A percentile compares a stretch with the other conserved stretches of the same genome.
Evolutionary conservation across 2,329 filamentous ascomycete species (phyloP).

Genomic region (Amylocarpus encephaloides): DNA sequence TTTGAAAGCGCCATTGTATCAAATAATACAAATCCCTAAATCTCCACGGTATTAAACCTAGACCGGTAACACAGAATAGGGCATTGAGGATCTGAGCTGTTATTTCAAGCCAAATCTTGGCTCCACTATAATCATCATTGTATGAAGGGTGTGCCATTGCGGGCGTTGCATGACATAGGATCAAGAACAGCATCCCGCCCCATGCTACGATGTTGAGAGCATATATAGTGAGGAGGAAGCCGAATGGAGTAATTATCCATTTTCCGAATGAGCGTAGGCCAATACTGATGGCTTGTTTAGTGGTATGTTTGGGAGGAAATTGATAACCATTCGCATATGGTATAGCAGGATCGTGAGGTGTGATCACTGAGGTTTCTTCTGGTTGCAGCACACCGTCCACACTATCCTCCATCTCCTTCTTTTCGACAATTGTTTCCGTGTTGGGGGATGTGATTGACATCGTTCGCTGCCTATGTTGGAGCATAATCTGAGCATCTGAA

Average conservation of each 20-base stretch:
- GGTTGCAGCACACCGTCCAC: constrained; percentile 1
- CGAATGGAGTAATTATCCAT: constrained; percentile 66
- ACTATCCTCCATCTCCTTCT: constrained; percentile 1
- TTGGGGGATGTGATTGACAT: constrained; percentile 8
- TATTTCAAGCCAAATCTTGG: constrained; percentile 74
- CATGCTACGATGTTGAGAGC: constrained; percentile 76
- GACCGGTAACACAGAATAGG: constrained; percentile 78
- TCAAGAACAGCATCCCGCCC: constrained; percentile 82
- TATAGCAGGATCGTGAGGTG: constrained; percentile 16
- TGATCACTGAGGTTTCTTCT: constrained; percentile 5
- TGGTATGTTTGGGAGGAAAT: constrained; percentile 41
- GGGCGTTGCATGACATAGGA: constrained; percentile 66
- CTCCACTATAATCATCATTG: constrained; percentile 58
- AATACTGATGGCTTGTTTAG: constrained; percentile 49
- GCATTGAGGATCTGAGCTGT: constrained; percentile 76
- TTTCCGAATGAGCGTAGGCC: constrained; percentile 56
- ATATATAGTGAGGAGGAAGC: constrained; percentile 72
- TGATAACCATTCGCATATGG: constrained; percentile 22
- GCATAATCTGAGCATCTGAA: constrained; percentile 11
- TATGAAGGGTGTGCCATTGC: constrained; percentile 55
- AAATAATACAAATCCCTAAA: constrained; percentile 72
- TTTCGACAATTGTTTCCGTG: constrained; percentile 5
- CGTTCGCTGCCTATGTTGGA: constrained; percentile 9
- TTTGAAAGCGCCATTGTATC: constrained; percentile 35
- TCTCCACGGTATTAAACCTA: constrained; percentile 79